These are phyloP conservation scores for Fonsecaea pedrosoi DNA, from an alignment of 2,329 filamentous ascomycete species.

Conservation along the genomic window DNA sequence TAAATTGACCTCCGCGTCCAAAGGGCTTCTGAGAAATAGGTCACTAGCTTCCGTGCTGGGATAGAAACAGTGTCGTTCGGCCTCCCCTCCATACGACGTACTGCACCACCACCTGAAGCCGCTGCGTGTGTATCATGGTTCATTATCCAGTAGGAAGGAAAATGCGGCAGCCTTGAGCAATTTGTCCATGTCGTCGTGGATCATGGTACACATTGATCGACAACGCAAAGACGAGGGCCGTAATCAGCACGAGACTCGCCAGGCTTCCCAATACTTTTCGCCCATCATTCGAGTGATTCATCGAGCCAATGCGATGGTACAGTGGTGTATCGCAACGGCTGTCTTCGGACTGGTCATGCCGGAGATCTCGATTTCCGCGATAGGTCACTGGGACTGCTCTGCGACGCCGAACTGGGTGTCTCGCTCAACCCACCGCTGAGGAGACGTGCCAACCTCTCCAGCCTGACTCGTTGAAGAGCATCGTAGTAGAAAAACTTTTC, in stretches of 20 bases:
- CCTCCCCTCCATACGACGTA: background rate
- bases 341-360: background rate
- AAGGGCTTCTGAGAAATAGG: background rate
- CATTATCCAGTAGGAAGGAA: background rate
- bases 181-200: background rate
- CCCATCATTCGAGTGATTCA: background rate
- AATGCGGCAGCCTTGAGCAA: background rate
- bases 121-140: background rate
- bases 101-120: background rate
- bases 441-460: conserved; percentile 30
- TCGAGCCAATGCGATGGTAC: background rate
- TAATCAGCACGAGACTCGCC: background rate
- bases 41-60: background rate
- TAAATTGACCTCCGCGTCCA: background rate
- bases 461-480: conserved; percentile 27
- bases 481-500: conserved; percentile 38
- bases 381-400: conserved; percentile 19
- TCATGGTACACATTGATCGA: background rate
- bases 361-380: conserved; percentile 22
- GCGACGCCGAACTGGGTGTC: conserved; percentile 20
- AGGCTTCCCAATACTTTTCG: background rate
- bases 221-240: background rate
- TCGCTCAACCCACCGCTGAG: conserved; percentile 12
- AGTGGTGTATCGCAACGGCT: background rate
- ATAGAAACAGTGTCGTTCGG: background rate